Evolutionary conservation across 2,329 filamentous ascomycete genomes (phyloP).

Genomic region (Dothistroma septosporum): DNA sequence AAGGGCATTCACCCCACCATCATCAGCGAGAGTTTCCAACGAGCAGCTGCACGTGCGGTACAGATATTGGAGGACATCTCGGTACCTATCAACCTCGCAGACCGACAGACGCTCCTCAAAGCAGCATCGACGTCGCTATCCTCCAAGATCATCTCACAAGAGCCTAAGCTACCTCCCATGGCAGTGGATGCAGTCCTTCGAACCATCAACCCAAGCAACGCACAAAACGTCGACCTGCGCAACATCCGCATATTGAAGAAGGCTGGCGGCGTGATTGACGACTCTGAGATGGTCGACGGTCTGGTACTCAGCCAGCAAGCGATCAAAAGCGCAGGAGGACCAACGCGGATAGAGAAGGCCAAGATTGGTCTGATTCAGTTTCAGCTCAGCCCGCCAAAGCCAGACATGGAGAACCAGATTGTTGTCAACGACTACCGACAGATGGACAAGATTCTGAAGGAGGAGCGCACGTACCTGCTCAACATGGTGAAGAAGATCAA

Average conservation of each 20-base stretch:
- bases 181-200: constrained; percentile 94
- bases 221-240: constrained; percentile 92
- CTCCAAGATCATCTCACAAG: constrained; percentile 97
- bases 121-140: constrained; percentile 95
- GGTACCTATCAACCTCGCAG: constrained; percentile 81
- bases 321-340: constrained; percentile 88
- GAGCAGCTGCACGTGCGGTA: constrained; percentile 84
- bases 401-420: constrained; percentile 99
- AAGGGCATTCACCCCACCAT: constrained; percentile 97
- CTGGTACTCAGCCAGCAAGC: constrained; percentile 88
- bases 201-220: constrained; percentile 91
- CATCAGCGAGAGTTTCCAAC: constrained; percentile 96
- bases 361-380: constrained; percentile 96
- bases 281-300: constrained; percentile 94
- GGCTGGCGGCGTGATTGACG: constrained; percentile 94
- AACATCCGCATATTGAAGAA: constrained; percentile 98
- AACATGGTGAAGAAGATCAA: constrained; percentile 99
- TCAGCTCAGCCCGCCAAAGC: constrained; percentile 96
- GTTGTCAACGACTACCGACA: constrained; percentile 99
- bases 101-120: constrained; percentile 87
- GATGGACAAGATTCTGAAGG: constrained; percentile 99
- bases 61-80: constrained; percentile 92
- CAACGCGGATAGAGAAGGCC: constrained; percentile 92
- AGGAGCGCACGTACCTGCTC: constrained; percentile 94
- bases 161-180: constrained; percentile 96